Evolutionary conservation across 2,329 filamentous ascomycete species (phyloP).

Genomic region (Dactylellina sp.): DNA sequence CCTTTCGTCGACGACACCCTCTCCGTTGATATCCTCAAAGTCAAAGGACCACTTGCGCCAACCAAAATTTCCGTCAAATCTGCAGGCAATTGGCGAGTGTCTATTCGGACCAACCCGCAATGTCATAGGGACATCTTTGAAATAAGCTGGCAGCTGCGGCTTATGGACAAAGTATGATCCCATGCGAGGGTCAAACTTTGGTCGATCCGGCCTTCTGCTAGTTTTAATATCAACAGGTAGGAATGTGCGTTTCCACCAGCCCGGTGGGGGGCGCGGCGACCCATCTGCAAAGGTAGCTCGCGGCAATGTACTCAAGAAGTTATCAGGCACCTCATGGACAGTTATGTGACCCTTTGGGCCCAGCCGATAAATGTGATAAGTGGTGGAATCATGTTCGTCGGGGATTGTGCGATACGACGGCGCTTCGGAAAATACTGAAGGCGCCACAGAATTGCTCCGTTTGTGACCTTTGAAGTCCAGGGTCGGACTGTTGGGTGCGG

Average conservation of each 20-base stretch:
- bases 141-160: slow-evolving; percentile 10
- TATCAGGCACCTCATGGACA: slow-evolving; percentile 45
- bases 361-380: slow-evolving; percentile 44
- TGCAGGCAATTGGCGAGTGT: slow-evolving; percentile 45
- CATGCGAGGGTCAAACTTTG: slow-evolving; percentile 51
- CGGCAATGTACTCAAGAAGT: slow-evolving; percentile 32
- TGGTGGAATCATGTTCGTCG: slow-evolving; percentile 45
- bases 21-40: slow-evolving; percentile 54
- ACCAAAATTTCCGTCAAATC: slow-evolving; percentile 34
- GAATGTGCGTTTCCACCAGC: slow-evolving; percentile 37
- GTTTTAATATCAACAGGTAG: slow-evolving; percentile 20
- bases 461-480: slow-evolving; percentile 4
- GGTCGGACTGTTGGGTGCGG: slow-evolving; percentile 29
- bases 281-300: slow-evolving; percentile 46
- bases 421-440: slow-evolving; percentile 42
- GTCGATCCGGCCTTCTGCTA: slow-evolving; percentile 32
- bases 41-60: slow-evolving; percentile 53
- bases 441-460: slow-evolving; percentile 48
- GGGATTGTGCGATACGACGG: slow-evolving; percentile 55
- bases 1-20: slow-evolving; percentile 53
- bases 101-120: slow-evolving; percentile 45
- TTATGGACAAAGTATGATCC: slow-evolving; percentile 48
- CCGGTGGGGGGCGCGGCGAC: slow-evolving; percentile 21
- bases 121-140: slow-evolving; percentile 27
- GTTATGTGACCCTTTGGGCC: slow-evolving; percentile 26